Conservation (phyloP, 768 basidiomycete genomes). For the Fibroporia radiculosa region DNA sequence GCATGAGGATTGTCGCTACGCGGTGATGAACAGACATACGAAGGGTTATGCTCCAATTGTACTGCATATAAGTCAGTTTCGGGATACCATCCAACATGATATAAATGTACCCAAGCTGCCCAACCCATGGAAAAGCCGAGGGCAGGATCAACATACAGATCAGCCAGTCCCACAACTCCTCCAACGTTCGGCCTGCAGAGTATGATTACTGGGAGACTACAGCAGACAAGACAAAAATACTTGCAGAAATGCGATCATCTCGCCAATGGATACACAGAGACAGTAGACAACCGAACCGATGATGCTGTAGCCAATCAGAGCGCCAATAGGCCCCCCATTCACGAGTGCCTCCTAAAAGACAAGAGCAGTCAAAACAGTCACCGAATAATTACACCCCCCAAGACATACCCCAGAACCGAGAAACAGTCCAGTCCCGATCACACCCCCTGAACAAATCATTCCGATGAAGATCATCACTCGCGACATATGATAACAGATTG, state of each 20-base stretch:
- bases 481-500: background rate
- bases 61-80: constrained; percentile 16
- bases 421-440: constrained; percentile 35
- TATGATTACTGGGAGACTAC: background rate
- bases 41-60: constrained; percentile 22
- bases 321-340: constrained; percentile 46
- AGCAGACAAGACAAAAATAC: background rate
- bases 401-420: constrained; percentile 22
- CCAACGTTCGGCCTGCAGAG: constrained; percentile 20
- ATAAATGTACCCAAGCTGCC: constrained; percentile 34
- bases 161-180: constrained; percentile 33
- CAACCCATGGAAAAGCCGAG: constrained; percentile 37
- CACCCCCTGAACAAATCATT: constrained; percentile 18
- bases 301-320: constrained; percentile 39
- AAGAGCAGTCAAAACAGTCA: background rate
- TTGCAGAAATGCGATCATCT: constrained; percentile 26
- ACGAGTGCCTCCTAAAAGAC: constrained; percentile 27
- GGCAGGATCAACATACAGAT: constrained; percentile 44
- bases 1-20: constrained; percentile 27
- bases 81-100: no score
- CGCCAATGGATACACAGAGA: constrained; percentile 30
- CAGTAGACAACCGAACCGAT: constrained; percentile 30
- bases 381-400: background rate
- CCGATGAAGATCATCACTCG: background rate
- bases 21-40: constrained; percentile 11